A percentile compares a stretch with the other conserved stretches of the same genome.
These are phyloP conservation scores for Microbotryomycetes sp. DNA, from an alignment of 1,284 basidiomycete genomes.

Conservation along the genomic window DNA sequence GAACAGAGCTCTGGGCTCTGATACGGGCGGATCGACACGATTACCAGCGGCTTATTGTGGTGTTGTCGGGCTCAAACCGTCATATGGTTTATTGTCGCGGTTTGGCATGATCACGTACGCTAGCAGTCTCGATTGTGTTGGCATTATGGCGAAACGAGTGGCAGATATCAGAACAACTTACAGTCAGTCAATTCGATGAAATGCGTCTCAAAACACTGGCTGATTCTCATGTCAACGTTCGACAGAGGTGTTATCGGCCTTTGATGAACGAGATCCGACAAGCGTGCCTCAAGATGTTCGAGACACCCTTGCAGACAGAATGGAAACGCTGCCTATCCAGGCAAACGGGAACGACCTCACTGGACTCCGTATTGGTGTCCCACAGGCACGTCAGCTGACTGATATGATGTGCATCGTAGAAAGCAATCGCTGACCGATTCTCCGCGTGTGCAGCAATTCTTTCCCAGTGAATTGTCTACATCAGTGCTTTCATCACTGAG, in stretches of 20 bases:
- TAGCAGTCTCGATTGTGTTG: slow-evolving; percentile 91
- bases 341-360: not conserved
- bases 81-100: slow-evolving; percentile 83
- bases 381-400: slow-evolving; percentile 38
- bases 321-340: not conserved
- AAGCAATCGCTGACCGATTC: not conserved
- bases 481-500: slow-evolving; percentile 51
- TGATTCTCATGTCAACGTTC: not conserved
- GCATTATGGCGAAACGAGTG: slow-evolving; percentile 62
- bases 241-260: slow-evolving; percentile 57
- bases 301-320: not conserved
- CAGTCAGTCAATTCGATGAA: slow-evolving; percentile 48
- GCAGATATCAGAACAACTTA: slow-evolving; percentile 54
- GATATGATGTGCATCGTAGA: too few species aligned
- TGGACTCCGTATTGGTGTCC: slow-evolving; percentile 48
- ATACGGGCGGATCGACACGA: slow-evolving; percentile 91
- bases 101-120: slow-evolving; percentile 90
- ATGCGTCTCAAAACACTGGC: not conserved
- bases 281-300: slow-evolving; percentile 50
- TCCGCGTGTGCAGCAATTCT: slow-evolving; percentile 59
- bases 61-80: slow-evolving; percentile 85
- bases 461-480: slow-evolving; percentile 61
- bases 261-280: slow-evolving; percentile 77
- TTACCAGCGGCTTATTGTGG: slow-evolving; percentile 93
- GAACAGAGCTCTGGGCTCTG: slow-evolving; percentile 75